Evolutionary conservation across 352 stramenopile genomes (phyloP).

Genomic region (Phytophthora macrochlamydospora): DNA sequence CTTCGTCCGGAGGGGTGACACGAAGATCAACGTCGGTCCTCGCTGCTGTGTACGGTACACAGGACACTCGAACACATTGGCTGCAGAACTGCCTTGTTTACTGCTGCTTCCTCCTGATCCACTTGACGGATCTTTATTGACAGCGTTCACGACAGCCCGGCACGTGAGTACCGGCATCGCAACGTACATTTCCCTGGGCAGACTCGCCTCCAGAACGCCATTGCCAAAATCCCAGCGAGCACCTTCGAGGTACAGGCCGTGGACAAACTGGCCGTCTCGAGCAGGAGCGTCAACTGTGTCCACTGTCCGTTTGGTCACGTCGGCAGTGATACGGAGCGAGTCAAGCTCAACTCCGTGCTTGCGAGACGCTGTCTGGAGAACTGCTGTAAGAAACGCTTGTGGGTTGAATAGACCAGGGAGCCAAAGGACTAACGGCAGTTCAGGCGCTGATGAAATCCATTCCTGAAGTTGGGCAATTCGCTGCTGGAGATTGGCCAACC

Average conservation of each 20-base stretch:
- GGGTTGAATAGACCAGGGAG: conserved; percentile 85
- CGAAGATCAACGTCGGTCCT: conserved; percentile 90
- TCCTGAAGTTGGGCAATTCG: conserved; percentile 88
- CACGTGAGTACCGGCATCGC: conserved; percentile 92
- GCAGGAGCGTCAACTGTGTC: conserved; percentile 81
- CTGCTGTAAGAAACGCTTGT: conserved; percentile 84
- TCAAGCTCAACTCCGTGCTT: conserved; percentile 86
- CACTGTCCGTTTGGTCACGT: conserved; percentile 90
- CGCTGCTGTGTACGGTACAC: conserved; percentile 93
- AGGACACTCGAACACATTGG: conserved; percentile 81
- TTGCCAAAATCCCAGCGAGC: conserved; percentile 87
- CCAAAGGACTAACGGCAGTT: conserved; percentile 86
- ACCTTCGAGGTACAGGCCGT: conserved; percentile 90
- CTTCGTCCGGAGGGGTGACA: conserved; percentile 88
- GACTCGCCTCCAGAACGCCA: conserved; percentile 78
- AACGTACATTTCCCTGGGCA: conserved; percentile 92
- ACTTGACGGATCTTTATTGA: conserved; percentile 40
- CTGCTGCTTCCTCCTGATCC: conserved; percentile 12
- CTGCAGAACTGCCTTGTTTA: conserved; percentile 12
- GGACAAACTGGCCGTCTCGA: conserved; percentile 91
- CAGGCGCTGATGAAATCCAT: conserved; percentile 76
- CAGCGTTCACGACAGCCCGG: conserved; percentile 62
- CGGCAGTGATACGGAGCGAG: conserved; percentile 74
- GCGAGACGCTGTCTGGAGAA: conserved; percentile 77
- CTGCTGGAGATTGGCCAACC: conserved; percentile 87